phyloP scores from a whole-genome alignment of 768 basidiomycete genomes.

The Mycena alexandri region DNA sequence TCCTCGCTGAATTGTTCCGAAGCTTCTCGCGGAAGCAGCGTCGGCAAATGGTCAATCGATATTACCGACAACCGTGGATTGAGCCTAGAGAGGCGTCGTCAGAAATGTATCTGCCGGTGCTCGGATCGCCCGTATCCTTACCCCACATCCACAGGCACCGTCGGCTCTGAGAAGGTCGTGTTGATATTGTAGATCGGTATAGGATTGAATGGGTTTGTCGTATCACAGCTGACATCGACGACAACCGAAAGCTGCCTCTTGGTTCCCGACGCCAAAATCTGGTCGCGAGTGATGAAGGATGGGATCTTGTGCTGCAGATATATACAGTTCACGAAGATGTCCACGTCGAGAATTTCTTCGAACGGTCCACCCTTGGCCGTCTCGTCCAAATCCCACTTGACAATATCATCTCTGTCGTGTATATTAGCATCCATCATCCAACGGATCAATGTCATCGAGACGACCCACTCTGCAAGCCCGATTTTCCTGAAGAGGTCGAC shows the following conservation, averaged over 20 bases:
- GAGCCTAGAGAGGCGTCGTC: conserved; percentile 52
- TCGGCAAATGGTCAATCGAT: conserved; percentile 97
- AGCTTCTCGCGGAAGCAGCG: conserved; percentile 93
- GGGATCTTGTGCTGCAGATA: conserved; percentile 91
- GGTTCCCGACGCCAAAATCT: conserved; percentile 79
- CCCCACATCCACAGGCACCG: conserved; percentile 87
- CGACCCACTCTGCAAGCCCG: conserved; percentile 92
- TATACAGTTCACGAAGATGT: conserved; percentile 99
- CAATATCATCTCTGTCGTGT: conserved; percentile 81
- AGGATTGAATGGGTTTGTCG: conserved; percentile 98
- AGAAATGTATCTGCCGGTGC: conserved; percentile 36
- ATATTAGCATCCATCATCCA: conserved; percentile 17
- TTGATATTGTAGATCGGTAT: conserved; percentile 95
- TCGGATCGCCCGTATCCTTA: conserved; percentile 54
- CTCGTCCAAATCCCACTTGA: conserved; percentile 98
- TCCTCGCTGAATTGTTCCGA: conserved; percentile 94
- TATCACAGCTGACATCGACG: conserved; percentile 99
- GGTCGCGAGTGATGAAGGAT: conserved; percentile 80
- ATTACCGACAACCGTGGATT: conserved; percentile 85
- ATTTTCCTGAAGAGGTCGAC: conserved; percentile 96
- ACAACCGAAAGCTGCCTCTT: conserved; percentile 80
- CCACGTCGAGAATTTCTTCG: conserved; percentile 93
- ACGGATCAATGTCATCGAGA: conserved; percentile 37
- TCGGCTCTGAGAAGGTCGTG: conserved; percentile 94
- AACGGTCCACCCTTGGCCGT: conserved; percentile 98